Conservation (phyloP, 257 asterid genomes). For the Capsicum pubescens region DNA sequence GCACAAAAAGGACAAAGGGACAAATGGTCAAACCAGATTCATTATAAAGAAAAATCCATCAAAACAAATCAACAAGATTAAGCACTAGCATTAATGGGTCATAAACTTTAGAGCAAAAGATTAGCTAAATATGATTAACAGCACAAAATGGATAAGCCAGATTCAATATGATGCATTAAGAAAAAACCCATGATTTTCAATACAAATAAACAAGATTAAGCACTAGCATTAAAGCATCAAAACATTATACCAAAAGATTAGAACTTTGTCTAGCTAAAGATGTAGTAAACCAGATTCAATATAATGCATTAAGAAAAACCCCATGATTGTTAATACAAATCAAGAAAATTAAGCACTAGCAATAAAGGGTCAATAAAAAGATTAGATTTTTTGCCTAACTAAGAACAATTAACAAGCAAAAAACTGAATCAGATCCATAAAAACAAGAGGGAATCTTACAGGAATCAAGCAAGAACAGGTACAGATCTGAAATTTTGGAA, state of each 20-base stretch:
- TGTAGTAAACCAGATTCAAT: not conserved
- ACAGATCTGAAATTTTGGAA: slow-evolving; percentile 29
- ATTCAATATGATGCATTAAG: not conserved
- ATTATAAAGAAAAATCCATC: not conserved
- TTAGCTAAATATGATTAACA: not conserved
- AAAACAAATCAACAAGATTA: not conserved
- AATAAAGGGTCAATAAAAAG: not conserved
- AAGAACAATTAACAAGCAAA: not conserved
- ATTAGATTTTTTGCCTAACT: too few relatives aligned
- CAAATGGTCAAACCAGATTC: not conserved
- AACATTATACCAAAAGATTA: not conserved
- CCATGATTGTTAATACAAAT: not conserved
- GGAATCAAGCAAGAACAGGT: not conserved
- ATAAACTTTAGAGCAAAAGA: not conserved
- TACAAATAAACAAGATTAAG: not conserved
- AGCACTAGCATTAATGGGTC: not conserved
- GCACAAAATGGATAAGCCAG: not conserved
- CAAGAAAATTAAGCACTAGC: not conserved
- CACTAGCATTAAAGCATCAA: not conserved
- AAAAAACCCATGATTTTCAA: not conserved
- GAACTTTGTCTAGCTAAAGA: not conserved
- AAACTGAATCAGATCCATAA: slow-evolving; percentile 16
- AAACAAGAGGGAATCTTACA: slow-evolving; percentile 25
- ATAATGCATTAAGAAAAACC: not conserved
- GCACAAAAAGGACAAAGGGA: not conserved